These are phyloP conservation scores for Candida multigemmis DNA, from an alignment of 805 yeast species.

Conservation along the genomic window DNA sequence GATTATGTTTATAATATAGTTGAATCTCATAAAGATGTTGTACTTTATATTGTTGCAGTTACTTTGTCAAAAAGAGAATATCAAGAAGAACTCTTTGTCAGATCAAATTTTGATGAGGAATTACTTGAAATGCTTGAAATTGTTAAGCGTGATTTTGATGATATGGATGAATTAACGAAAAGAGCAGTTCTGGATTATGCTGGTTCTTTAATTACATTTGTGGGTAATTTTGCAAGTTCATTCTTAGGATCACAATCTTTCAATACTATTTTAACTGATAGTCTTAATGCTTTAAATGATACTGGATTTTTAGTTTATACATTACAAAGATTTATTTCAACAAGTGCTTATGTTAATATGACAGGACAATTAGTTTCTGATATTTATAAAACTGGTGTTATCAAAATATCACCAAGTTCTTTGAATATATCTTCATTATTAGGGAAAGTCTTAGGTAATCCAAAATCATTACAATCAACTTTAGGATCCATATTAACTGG, in stretches of 20 bases:
- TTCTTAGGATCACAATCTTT: conserved; percentile 19
- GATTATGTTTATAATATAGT: conserved; percentile 21
- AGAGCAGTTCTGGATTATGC: conserved; percentile 5
- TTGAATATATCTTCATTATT: conserved; percentile 20
- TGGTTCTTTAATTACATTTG: conserved; percentile 17
- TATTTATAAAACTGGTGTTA: conserved; percentile 15
- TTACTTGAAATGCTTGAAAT: conserved; percentile 3
- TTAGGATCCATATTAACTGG: conserved; percentile 11
- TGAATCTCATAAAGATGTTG: conserved; percentile 17
- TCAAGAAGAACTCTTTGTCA: conserved; percentile 2
- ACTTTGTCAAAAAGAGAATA: conserved; percentile 13
- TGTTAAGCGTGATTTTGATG: conserved; percentile 4
- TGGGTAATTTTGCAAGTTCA: conserved; percentile 16
- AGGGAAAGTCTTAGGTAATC: conserved; percentile 12
- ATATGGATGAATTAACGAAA: conserved; percentile 6
- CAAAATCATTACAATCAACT: conserved; percentile 9
- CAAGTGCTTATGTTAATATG: conserved; percentile 25
- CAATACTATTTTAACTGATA: conserved; percentile 13
- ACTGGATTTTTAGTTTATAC: conserved; percentile 30
- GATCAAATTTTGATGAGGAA: not conserved
- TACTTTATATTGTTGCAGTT: conserved; percentile 12
- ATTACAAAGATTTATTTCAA: conserved; percentile 24
- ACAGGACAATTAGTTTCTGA: conserved; percentile 23
- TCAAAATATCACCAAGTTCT: conserved; percentile 10
- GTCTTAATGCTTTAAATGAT: conserved; percentile 27